phyloP scores from a whole-genome alignment of 108 stramenopile genomes.

The Skeletonema potamos region DNA sequence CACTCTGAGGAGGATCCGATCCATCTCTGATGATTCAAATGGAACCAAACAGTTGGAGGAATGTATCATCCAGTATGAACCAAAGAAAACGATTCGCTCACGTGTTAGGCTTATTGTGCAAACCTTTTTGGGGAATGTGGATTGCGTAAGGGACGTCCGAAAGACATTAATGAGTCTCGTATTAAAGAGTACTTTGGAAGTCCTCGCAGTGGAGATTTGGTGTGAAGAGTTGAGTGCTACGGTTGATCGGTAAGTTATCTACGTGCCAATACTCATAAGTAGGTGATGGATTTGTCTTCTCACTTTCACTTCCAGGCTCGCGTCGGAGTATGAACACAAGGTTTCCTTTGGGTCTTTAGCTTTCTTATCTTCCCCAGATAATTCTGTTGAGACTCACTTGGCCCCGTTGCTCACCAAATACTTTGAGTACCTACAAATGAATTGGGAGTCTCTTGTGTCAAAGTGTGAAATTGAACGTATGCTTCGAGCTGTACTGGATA shows the following conservation, averaged over 20 bases:
- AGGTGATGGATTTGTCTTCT: background rate
- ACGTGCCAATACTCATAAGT: background rate
- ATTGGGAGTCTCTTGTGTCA: slow-evolving; percentile 54
- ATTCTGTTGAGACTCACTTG: slow-evolving; percentile 66
- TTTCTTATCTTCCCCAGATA: slow-evolving; percentile 81
- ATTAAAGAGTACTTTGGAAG: slow-evolving; percentile 64
- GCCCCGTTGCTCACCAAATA: slow-evolving; percentile 68
- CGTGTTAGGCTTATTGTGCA: slow-evolving; percentile 59
- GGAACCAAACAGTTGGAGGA: slow-evolving; percentile 49
- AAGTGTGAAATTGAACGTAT: slow-evolving; percentile 79
- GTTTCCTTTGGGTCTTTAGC: slow-evolving; percentile 86
- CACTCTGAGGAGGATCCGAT: slow-evolving; percentile 46
- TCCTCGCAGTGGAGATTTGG: slow-evolving; percentile 76
- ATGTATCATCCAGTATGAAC: slow-evolving; percentile 78
- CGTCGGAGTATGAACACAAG: slow-evolving; percentile 76
- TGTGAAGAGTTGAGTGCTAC: slow-evolving; percentile 53
- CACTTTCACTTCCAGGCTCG: too few species aligned
- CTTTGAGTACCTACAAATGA: slow-evolving; percentile 62
- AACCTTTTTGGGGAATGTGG: slow-evolving; percentile 60
- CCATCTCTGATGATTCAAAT: slow-evolving; percentile 27
- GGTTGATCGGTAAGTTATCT: slow-evolving; percentile 61
- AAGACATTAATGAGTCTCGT: slow-evolving; percentile 64
- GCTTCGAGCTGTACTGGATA: slow-evolving; percentile 55
- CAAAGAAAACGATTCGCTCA: slow-evolving; percentile 59
- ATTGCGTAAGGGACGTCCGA: slow-evolving; percentile 53